A percentile compares a stretch with the other conserved stretches of the same genome.
These are phyloP conservation scores for Aspergillus carlsbadensis DNA, from an alignment of 495 filamentous ascomycete genomes.

Conservation along the genomic window DNA sequence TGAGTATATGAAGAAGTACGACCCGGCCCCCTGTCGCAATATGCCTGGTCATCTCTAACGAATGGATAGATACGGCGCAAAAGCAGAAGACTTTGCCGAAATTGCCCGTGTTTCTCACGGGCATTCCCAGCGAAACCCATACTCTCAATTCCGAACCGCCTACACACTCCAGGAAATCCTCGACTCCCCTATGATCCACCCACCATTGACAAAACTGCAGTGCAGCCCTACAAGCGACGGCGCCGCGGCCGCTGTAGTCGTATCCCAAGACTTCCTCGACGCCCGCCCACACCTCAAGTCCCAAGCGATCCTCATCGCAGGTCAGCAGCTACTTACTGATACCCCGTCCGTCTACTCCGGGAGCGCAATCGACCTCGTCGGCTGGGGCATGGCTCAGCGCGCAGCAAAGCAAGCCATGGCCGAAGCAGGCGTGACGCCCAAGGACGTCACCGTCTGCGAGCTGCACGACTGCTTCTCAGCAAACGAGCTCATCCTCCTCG, in stretches of 20 bases:
- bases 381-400: slow-evolving; percentile 75
- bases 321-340: slow-evolving; percentile 86
- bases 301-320: slow-evolving; percentile 83
- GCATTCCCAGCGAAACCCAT: slow-evolving; percentile 89
- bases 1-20: slow-evolving; percentile 93
- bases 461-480: slow-evolving; percentile 97
- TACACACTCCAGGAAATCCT: slow-evolving; percentile 86
- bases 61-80: slow-evolving; percentile 71
- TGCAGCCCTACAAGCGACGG: slow-evolving; percentile 94
- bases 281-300: slow-evolving; percentile 74
- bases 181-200: slow-evolving; percentile 72
- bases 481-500: slow-evolving; percentile 88
- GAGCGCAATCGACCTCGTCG: slow-evolving; percentile 83
- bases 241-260: slow-evolving; percentile 83
- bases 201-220: slow-evolving; percentile 72
- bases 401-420: slow-evolving; percentile 65
- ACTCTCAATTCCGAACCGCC: slow-evolving; percentile 91
- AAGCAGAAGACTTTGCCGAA: slow-evolving; percentile 83
- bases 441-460: slow-evolving; percentile 81
- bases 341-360: slow-evolving; percentile 67
- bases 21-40: not conserved
- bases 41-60: slow-evolving; percentile 13
- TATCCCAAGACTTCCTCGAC: slow-evolving; percentile 84
- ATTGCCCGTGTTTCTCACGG: slow-evolving; percentile 91
- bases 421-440: slow-evolving; percentile 68